Evolutionary conservation across 2,329 filamentous ascomycete species (phyloP).

Genomic region (Dendryphion nanum): DNA sequence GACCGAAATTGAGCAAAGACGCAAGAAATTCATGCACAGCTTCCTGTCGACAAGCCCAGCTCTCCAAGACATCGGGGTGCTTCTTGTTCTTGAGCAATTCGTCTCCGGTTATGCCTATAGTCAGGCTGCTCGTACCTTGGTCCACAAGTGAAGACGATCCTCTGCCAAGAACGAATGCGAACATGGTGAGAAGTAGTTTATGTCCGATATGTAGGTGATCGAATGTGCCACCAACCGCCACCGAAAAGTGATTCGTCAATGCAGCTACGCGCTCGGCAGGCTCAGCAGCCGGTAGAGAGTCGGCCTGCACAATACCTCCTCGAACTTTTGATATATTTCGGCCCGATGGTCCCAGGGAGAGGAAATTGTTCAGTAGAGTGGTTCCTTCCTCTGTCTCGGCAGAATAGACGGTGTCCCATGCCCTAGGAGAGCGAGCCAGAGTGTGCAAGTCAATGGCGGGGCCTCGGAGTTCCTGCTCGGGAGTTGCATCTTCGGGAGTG

Average conservation of each 20-base stretch:
- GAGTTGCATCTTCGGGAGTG: constrained; percentile 19
- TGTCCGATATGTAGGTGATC: constrained; percentile 95
- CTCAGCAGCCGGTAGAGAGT: constrained; percentile 5
- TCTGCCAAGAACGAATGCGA: constrained; percentile 64
- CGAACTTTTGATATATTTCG: constrained; percentile 34
- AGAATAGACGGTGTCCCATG: constrained; percentile 66
- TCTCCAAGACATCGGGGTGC: constrained; percentile 74
- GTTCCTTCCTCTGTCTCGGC: constrained; percentile 65
- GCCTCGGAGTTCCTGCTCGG: constrained; percentile 40
- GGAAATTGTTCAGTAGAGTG: constrained; percentile 52
- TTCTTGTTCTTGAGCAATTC: constrained; percentile 86
- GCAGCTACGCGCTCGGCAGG: constrained; percentile 5
- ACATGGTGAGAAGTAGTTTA: constrained; percentile 92
- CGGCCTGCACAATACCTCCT: constrained; percentile 33
- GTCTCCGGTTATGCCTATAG: constrained; percentile 86
- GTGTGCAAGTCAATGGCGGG: constrained; percentile 52
- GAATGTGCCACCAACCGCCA: constrained; percentile 90
- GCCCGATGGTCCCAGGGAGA: constrained; percentile 25
- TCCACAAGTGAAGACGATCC: constrained; percentile 11
- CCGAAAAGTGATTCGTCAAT: constrained; percentile 53
- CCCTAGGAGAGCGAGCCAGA: constrained; percentile 49
- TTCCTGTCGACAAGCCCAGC: constrained; percentile 72
- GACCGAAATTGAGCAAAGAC: constrained; percentile 59
- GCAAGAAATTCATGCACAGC: constrained; percentile 70
- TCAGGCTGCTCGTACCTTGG: constrained; percentile 54